These are phyloP conservation scores for Russula virescens DNA, from an alignment of 768 basidiomycete species.

Conservation along the genomic window DNA sequence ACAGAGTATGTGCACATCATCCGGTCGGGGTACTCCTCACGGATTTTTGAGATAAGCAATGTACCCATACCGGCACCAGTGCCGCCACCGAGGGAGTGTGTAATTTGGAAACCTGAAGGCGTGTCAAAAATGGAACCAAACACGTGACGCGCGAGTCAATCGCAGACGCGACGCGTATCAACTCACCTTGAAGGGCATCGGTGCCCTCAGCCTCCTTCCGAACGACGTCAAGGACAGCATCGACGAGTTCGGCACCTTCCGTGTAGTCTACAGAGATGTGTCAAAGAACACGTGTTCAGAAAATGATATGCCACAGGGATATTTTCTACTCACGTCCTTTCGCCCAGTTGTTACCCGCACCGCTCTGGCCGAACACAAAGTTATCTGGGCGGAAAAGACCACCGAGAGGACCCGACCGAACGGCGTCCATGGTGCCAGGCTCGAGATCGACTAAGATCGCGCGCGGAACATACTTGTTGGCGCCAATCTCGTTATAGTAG, in stretches of 20 bases:
- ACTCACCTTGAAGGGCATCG: constrained; percentile 89
- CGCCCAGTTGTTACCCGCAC: constrained; percentile 99
- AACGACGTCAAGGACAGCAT: constrained; percentile 95
- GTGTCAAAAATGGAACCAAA: constrained; percentile 1
- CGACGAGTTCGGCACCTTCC: constrained; percentile 96
- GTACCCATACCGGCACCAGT: constrained; percentile 82
- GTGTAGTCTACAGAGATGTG: constrained; percentile 62
- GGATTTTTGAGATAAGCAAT: constrained; percentile 96
- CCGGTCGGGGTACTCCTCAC: constrained; percentile 97
- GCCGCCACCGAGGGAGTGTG: constrained; percentile 38
- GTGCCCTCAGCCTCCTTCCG: constrained; percentile 98
- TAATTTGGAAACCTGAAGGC: constrained; percentile 27
- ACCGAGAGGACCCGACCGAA: constrained; percentile 86
- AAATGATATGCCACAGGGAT: neutral
- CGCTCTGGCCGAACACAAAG: constrained; percentile 96
- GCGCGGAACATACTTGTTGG: constrained; percentile 97
- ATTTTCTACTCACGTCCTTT: constrained; percentile 84
- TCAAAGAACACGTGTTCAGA: constrained; percentile 9
- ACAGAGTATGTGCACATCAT: constrained; percentile 99
- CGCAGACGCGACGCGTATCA: constrained; percentile 18
- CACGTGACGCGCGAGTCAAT: constrained; percentile 21
- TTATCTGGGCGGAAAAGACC: constrained; percentile 95
- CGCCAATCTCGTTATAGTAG: constrained; percentile 95
- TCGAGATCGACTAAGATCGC: constrained; percentile 97
- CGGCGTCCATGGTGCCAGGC: constrained; percentile 94